Conservation (phyloP, 2,329 filamentous ascomycete species). For the Pestalotiopsis sp. region DNA sequence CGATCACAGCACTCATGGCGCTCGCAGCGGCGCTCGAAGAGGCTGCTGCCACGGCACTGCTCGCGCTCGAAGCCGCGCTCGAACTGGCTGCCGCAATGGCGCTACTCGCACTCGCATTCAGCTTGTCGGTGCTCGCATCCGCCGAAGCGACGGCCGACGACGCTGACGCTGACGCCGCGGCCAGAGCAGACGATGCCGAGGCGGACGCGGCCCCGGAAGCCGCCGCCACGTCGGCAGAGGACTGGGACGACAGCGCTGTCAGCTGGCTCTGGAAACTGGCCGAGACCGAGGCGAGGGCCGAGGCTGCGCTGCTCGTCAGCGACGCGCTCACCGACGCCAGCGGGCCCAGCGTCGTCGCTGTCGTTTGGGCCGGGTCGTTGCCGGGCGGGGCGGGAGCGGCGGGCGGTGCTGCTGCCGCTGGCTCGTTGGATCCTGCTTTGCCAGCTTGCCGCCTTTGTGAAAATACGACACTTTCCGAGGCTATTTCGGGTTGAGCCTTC, state of each 20-base stretch:
- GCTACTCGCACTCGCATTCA: conserved; percentile 10
- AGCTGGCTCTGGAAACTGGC: conserved; percentile 1
- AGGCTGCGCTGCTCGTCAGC: conserved; percentile 3
- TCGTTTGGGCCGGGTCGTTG: neutral
- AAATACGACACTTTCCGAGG: neutral
- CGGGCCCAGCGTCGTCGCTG: neutral
- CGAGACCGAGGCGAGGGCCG: conserved; percentile 6
- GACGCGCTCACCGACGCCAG: conserved; percentile 1
- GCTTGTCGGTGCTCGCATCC: neutral
- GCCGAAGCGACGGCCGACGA: neutral
- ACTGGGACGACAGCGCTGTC: neutral
- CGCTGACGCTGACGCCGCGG: conserved; percentile 3
- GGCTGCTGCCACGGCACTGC: neutral
- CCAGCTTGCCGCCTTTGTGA: neutral
- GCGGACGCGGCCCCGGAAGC: conserved; percentile 5
- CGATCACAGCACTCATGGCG: neutral
- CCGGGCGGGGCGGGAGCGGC: neutral
- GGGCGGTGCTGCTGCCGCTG: neutral
- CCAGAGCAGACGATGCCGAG: conserved; percentile 1
- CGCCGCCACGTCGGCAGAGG: conserved; percentile 8
- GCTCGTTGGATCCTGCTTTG: neutral
- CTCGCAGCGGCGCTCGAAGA: neutral
- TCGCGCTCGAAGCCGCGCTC: neutral
- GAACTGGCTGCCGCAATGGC: neutral
- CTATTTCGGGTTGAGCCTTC: neutral